Base-by-base conservation (phyloP, 306 rosid species). In the Begonia loranthoides region DNA sequence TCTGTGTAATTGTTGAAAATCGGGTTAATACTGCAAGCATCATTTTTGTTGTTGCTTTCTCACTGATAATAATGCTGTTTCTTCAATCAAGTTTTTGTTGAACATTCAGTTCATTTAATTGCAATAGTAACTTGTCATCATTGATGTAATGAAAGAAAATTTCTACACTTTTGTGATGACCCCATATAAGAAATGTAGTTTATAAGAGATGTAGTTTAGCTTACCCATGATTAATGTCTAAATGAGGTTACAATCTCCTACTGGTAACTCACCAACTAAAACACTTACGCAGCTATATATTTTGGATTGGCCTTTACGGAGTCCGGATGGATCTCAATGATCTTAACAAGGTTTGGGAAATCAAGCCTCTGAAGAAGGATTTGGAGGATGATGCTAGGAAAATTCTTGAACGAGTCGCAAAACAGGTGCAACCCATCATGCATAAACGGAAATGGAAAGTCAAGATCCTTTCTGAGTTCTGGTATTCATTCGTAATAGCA, bases 281-380 rank as follows among this genome's bases (percentile, higher is more conserved):
- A 16, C 14, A 13, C 24, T 13, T 22, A 22, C 12, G 41, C 22
- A 24, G 14, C 12, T 13, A 51, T 21, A 43, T 15, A 28, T 1
- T 24, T 17, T 43, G 19, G 13, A 17, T 46, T 54, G 43, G 50
- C 38, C 51, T 50, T 41, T 34, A 10, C 39, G 24, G 52, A 21
- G 21, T 48, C 4, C 39, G 21, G 16, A 75, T 75, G 81, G 70
- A 71, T 60, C 78, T 78, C 14, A 74, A 71, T 58, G 81, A 79
- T 69, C 86, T 75, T 33, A 79, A 79, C 61, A 79, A 79, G 74
- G 85, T 79, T 13, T 75, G 85, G 85, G 81, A 71, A 55, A 63
- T 79, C n/a, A 75, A 69, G 40, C 62, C 76, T 9, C 71, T 68
- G 9, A 74, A 71, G 51, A 74, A 69, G 63, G 72, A 65, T 47